Conservation (phyloP, 2,329 filamentous ascomycete genomes). For the Fonsecaea pedrosoi region DNA sequence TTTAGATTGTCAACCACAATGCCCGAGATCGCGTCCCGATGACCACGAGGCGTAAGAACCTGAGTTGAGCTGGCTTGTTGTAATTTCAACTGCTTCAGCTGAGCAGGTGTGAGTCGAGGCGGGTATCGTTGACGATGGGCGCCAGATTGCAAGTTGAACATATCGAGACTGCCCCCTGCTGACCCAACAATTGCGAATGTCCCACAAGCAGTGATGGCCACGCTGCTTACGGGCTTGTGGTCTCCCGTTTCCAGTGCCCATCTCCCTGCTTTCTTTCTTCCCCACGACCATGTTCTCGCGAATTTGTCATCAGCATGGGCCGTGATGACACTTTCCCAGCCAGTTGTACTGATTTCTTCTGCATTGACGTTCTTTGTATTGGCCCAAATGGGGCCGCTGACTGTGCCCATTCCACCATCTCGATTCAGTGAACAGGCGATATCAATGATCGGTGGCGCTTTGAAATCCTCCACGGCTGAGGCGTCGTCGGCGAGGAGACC, state of each 20-base stretch:
- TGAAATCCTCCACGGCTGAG: conserved; percentile 61
- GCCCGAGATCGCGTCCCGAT: conserved; percentile 82
- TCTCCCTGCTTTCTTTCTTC: conserved; percentile 85
- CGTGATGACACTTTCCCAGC: conserved; percentile 97
- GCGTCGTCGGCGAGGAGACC: conserved; percentile 37
- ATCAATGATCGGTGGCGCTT: conserved; percentile 88
- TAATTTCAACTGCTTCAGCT: conserved; percentile 76
- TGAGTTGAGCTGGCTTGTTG: conserved; percentile 61
- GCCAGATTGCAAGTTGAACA: conserved; percentile 97
- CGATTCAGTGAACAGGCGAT: conserved; percentile 91
- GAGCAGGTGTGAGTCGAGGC: conserved; percentile 74
- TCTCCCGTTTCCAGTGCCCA: conserved; percentile 93
- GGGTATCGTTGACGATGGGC: conserved; percentile 87
- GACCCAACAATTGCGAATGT: conserved; percentile 93
- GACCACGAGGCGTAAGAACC: conserved; percentile 67
- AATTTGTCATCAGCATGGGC: conserved; percentile 84
- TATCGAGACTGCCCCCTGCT: conserved; percentile 80
- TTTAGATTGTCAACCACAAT: conserved; percentile 90
- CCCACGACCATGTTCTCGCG: conserved; percentile 98
- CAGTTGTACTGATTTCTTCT: conserved; percentile 78
- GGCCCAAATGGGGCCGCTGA: conserved; percentile 82
- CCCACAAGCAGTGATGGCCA: conserved; percentile 88
- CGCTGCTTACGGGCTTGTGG: conserved; percentile 62
- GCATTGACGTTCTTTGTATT: conserved; percentile 71
- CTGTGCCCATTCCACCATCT: conserved; percentile 88